Evolutionary conservation across 2,329 filamentous ascomycete species (phyloP).

Genomic region (Beauveria varroae): DNA sequence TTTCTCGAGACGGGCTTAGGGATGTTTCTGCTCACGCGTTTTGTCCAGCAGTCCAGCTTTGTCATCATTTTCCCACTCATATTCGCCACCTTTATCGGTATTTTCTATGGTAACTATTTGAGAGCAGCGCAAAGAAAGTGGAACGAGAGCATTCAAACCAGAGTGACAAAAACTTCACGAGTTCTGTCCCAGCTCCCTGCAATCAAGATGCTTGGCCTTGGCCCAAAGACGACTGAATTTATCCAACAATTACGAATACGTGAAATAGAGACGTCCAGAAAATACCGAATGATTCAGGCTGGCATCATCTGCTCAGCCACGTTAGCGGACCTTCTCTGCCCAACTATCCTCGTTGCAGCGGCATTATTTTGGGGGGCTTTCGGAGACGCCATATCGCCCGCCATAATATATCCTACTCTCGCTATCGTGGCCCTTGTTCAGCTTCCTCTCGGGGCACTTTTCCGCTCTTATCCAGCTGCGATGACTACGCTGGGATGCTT

Average conservation of each 20-base stretch:
- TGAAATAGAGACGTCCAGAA: neutral
- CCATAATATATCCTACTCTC: neutral
- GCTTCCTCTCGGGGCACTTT: neutral
- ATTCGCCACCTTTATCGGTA: neutral
- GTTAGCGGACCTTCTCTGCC: neutral
- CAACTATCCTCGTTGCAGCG: neutral
- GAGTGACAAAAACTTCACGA: neutral
- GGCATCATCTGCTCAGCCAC: neutral
- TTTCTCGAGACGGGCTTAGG: neutral
- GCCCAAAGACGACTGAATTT: neutral
- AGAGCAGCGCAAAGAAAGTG: neutral
- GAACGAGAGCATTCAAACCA: neutral
- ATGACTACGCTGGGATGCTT: conserved; percentile 1
- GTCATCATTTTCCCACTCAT: neutral
- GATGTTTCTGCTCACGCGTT: neutral
- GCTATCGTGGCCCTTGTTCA: neutral
- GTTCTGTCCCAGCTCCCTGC: neutral
- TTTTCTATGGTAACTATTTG: neutral
- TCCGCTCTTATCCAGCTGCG: neutral
- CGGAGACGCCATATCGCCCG: neutral
- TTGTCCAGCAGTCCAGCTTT: neutral
- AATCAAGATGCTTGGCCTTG: neutral
- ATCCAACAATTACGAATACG: neutral
- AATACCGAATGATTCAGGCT: neutral
- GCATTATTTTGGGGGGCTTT: neutral